Percentiles rank a stretch among this genome's conserved stretches.
Conservation (phyloP, 176 grass and related monocot genomes). For the Microstegium vimineum region DNA sequence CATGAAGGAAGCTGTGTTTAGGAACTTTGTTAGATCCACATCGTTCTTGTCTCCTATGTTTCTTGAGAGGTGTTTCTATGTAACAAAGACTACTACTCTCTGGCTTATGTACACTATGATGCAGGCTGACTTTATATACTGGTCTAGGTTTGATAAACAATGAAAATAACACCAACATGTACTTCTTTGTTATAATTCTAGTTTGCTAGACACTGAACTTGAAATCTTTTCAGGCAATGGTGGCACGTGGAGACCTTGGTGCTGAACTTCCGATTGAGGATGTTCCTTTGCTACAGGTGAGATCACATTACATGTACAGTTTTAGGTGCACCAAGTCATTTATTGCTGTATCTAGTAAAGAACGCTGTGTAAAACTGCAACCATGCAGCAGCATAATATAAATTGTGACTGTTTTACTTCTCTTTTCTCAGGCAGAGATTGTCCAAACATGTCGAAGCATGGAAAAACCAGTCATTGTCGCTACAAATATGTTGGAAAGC, state of each 20-base stretch:
- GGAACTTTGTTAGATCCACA: neutral
- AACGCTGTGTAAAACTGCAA: neutral
- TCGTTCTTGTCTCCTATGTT: neutral
- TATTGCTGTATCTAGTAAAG: constrained; percentile 6
- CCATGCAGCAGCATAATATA: neutral
- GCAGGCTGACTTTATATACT: neutral
- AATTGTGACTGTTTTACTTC: neutral
- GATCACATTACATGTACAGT: constrained; percentile 3
- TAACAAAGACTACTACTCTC: neutral
- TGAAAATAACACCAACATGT: neutral
- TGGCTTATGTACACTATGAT: neutral
- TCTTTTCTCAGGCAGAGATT: constrained; percentile 70
- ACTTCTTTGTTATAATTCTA: neutral
- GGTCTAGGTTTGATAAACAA: neutral
- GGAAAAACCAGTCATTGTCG: constrained; percentile 95
- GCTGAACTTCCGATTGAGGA: constrained; percentile 99
- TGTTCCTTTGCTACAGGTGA: constrained; percentile 92
- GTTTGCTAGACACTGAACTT: constrained; percentile 28
- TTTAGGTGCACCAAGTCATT: neutral
- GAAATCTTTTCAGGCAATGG: constrained; percentile 82
- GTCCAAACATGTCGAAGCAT: constrained; percentile 73
- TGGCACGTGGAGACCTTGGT: constrained; percentile 93
- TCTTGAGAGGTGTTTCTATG: neutral
- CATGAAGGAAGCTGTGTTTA: neutral
- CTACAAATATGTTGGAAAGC: constrained; percentile 99